phyloP scores from a whole-genome alignment of 139 green algal species.

The Volvox reticuliferus region DNA sequence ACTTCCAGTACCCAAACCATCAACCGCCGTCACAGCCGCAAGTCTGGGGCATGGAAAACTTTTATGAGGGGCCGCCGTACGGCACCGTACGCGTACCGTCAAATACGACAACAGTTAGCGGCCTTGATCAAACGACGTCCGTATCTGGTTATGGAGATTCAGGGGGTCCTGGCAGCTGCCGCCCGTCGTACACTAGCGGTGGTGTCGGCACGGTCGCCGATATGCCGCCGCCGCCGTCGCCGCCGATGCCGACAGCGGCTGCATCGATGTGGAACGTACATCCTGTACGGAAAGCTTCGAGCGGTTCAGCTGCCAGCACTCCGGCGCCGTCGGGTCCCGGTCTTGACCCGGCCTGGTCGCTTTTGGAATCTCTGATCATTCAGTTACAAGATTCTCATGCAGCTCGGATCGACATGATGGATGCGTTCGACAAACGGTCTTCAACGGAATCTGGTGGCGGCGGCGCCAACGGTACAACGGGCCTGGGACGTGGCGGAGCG shows the following conservation, averaged over 20 bases:
- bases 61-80: not conserved
- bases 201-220: not conserved
- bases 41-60: not conserved
- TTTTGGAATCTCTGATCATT: conserved; percentile 33
- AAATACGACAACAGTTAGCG: not conserved
- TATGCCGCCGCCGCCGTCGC: not conserved
- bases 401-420: not conserved
- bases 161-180: too few species aligned
- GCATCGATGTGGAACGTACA: not conserved
- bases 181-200: not conserved
- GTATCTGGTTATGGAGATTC: not conserved
- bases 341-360: not conserved
- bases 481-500: not conserved
- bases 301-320: not conserved
- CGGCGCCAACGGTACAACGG: not conserved
- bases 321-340: not conserved
- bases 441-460: not conserved
- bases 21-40: too few species aligned
- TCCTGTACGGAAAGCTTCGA: too few species aligned
- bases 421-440: not conserved
- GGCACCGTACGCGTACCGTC: not conserved
- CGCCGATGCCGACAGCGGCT: not conserved
- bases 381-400: conserved; percentile 36
- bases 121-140: not conserved
- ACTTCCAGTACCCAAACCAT: not conserved